A percentile compares a stretch with the other conserved stretches of the same genome.
These are phyloP conservation scores for Colletotrichum incanum DNA, from an alignment of 2,329 filamentous ascomycete species.

Conservation along the genomic window DNA sequence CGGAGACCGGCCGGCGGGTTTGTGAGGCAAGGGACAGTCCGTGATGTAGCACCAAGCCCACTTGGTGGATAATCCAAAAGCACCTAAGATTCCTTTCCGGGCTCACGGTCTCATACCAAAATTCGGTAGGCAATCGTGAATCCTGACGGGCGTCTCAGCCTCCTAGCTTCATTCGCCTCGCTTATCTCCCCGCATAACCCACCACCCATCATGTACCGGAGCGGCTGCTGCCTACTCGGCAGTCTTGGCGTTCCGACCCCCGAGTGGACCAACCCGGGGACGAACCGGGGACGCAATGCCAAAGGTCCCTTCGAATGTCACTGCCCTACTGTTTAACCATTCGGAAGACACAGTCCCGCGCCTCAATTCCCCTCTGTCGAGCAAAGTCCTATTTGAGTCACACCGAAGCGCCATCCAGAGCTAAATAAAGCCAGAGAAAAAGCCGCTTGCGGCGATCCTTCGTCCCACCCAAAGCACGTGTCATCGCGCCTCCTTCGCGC, in stretches of 20 bases:
- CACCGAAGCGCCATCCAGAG: neutral
- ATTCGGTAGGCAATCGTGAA: neutral
- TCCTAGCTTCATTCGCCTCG: neutral
- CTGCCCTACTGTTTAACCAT: neutral
- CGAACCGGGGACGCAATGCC: neutral
- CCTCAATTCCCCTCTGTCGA: neutral
- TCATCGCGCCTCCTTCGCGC: conserved; percentile 23
- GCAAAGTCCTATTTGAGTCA: neutral
- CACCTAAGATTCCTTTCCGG: too few relatives aligned
- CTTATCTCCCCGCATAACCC: neutral
- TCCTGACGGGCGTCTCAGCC: neutral
- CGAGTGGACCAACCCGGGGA: conserved; percentile 5
- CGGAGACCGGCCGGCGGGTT: conserved; percentile 21
- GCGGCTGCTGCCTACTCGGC: conserved; percentile 34
- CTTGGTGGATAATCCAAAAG: too few relatives aligned
- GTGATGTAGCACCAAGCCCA: neutral
- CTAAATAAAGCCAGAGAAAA: neutral
- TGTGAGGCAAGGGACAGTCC: neutral
- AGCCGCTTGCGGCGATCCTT: conserved; percentile 2
- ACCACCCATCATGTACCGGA: neutral
- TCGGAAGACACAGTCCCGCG: neutral
- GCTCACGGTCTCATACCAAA: neutral
- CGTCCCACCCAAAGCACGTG: conserved; percentile 14
- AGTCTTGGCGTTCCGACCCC: conserved; percentile 12
- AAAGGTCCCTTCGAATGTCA: neutral